Percentiles rank a stretch among this genome's conserved stretches.
phyloP scores from a whole-genome alignment of 805 yeast genomes.

The Teunomyces barrocoloradensis region DNA sequence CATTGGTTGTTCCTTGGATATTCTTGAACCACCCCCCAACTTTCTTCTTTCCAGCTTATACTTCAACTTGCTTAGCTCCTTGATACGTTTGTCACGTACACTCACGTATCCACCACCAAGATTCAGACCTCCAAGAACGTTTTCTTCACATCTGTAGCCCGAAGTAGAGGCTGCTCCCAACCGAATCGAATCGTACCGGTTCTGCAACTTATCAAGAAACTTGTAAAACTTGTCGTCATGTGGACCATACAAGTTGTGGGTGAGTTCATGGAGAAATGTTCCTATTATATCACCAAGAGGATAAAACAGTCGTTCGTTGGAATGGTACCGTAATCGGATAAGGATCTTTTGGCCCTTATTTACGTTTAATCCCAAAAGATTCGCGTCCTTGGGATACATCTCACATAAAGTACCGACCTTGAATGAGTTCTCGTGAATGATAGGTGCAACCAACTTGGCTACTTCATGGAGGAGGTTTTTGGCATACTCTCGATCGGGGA shows the following conservation, averaged over 20 bases:
- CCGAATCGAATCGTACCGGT: conserved; percentile 46
- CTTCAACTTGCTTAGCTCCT: conserved; percentile 35
- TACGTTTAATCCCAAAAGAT: conserved; percentile 77
- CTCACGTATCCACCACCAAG: conserved; percentile 16
- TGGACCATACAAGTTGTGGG: conserved; percentile 78
- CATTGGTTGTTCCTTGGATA: conserved; percentile 4
- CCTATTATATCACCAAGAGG: conserved; percentile 69
- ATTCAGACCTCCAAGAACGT: conserved; percentile 40
- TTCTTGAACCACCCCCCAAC: conserved; percentile 17
- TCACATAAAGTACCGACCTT: conserved; percentile 71
- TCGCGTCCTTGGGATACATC: conserved; percentile 69
- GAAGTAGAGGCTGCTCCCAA: conserved; percentile 43
- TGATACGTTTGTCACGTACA: conserved; percentile 37
- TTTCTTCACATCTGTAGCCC: conserved; percentile 50
- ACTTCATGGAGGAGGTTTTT: conserved; percentile 60
- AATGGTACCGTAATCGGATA: conserved; percentile 63
- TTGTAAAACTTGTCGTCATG: conserved; percentile 73
- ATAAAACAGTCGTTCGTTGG: conserved; percentile 52
- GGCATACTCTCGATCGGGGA: conserved; percentile 37
- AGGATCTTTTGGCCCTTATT: conserved; percentile 72
- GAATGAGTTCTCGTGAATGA: conserved; percentile 66
- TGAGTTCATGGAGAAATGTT: conserved; percentile 83
- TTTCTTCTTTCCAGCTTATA: conserved; percentile 41
- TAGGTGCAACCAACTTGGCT: conserved; percentile 70
- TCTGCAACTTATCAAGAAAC: conserved; percentile 58